These are phyloP conservation scores for Zasmidium cellare DNA, from an alignment of 2,329 filamentous ascomycete genomes.

Conservation along the genomic window DNA sequence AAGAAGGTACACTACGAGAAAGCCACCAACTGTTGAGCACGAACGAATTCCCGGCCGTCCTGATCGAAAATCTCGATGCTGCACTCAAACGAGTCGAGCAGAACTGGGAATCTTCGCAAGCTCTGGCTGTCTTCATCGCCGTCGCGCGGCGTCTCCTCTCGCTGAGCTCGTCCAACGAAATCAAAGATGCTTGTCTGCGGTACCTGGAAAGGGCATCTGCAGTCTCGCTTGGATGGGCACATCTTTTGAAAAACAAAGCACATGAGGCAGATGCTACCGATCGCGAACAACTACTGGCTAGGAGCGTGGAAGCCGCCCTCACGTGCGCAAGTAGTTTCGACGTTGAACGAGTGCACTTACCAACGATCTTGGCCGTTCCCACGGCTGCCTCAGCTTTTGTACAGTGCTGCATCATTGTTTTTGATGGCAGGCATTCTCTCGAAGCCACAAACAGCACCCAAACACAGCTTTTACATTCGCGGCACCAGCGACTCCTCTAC, in stretches of 20 bases:
- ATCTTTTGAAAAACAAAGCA: slow-evolving; percentile 47
- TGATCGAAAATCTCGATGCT: slow-evolving; percentile 12
- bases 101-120: slow-evolving; percentile 31
- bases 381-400: slow-evolving; percentile 19
- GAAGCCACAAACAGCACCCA: too few species aligned
- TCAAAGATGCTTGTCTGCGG: slow-evolving; percentile 10
- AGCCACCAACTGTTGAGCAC: background rate
- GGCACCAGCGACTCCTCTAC: too few species aligned
- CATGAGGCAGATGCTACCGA: slow-evolving; percentile 19
- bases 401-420: slow-evolving; percentile 14
- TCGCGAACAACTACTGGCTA: slow-evolving; percentile 31
- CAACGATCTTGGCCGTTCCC: slow-evolving; percentile 15
- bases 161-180: slow-evolving; percentile 22
- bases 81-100: slow-evolving; percentile 21
- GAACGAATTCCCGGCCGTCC: background rate
- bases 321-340: slow-evolving; percentile 55
- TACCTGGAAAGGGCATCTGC: slow-evolving; percentile 18
- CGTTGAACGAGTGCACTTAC: slow-evolving; percentile 19
- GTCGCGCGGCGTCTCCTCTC: slow-evolving; percentile 25
- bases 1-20: slow-evolving; percentile 37
- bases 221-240: slow-evolving; percentile 54
- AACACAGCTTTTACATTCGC: too few species aligned
- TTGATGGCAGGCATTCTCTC: too few species aligned
- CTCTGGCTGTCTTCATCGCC: slow-evolving; percentile 21
- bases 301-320: slow-evolving; percentile 56